Base-by-base conservation (phyloP, 768 basidiomycete species). In the Hygrophoropsis aurantiaca region DNA sequence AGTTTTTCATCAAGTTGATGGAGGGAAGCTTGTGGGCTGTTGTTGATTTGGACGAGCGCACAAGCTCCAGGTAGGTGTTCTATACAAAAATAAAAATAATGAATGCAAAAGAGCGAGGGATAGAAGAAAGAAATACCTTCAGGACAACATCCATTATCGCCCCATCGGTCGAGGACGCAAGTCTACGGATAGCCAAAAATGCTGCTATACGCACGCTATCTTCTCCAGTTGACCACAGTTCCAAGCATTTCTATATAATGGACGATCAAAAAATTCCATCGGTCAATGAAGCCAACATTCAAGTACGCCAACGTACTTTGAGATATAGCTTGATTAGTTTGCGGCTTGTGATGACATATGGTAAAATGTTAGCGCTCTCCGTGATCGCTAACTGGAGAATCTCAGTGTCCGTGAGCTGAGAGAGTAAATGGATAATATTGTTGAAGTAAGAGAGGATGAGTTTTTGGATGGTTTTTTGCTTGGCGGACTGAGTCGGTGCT, bases 1-100 rank as follows among this genome's bases (percentile, higher is more conserved):
- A 90, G 65, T 98, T 97, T 68, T 99, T 99, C 92, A 97, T 95
- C 36, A 98, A 71, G 58, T 90, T 95, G 66, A 98, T 88, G 2
- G 89, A 83, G 18, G 95, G 94, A 8, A 98, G 72, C 3, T 88
- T 92, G 67, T 95, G 84, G 2, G 81, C 75, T 40, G 77, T 89
- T n/a, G 93, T 97, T 10, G 85, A 80, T 61, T 93, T 92, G 38
- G 85, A 84, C 5, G 82, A 85, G 23, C 90, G 85, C 39, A 97
- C 81, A 23, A 99, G 73, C 13, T 89, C 80, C 36, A 90, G 75
- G 69, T 99, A 99, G n/a, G 84, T 84, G 52, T 85, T 88, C 92
- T 95, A 50, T 18, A 33, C 40, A 25, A 42, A 38, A 36, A 16
- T 35, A 42, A 7, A 44, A 36, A 27, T 56, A 42, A 30, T 26